A percentile compares a stretch with the other conserved stretches of the same genome.
Evolutionary conservation across 495 filamentous ascomycete genomes (phyloP).

Genomic region (Lasiosphaeria ovina): DNA sequence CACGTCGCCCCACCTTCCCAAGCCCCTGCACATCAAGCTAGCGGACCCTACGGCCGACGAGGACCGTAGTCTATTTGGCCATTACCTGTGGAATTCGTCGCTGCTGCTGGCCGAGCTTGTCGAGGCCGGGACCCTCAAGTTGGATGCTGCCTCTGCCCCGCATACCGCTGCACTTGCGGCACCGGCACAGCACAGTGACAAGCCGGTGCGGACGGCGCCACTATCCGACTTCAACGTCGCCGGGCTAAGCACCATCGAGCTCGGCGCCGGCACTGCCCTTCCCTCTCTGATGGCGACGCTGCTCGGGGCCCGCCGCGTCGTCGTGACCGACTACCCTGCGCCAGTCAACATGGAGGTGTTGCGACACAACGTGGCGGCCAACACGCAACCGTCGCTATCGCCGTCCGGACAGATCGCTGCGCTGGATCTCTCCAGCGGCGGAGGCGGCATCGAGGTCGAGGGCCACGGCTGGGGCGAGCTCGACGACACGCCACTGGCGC

Average conservation of each 20-base stretch:
- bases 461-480: slow-evolving; percentile 76
- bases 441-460: slow-evolving; percentile 41
- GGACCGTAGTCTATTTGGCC: slow-evolving; percentile 67
- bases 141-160: slow-evolving; percentile 13
- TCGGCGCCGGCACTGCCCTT: slow-evolving; percentile 70
- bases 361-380: slow-evolving; percentile 54
- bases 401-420: slow-evolving; percentile 20
- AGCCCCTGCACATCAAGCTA: slow-evolving; percentile 45
- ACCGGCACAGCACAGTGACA: neutral
- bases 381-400: slow-evolving; percentile 19
- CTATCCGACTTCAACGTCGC: slow-evolving; percentile 33
- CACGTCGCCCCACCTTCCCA: slow-evolving; percentile 53
- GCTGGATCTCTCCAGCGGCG: slow-evolving; percentile 2
- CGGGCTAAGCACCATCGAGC: slow-evolving; percentile 45
- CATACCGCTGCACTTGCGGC: neutral
- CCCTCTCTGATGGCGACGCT: slow-evolving; percentile 66
- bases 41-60: slow-evolving; percentile 56
- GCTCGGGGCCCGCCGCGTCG: slow-evolving; percentile 60
- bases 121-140: slow-evolving; percentile 43
- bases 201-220: neutral
- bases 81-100: slow-evolving; percentile 85
- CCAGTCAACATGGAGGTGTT: slow-evolving; percentile 60
- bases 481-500: slow-evolving; percentile 50
- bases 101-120: slow-evolving; percentile 70
- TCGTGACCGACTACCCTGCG: slow-evolving; percentile 76